Percentiles rank a stretch among this genome's conserved stretches.
phyloP scores from a whole-genome alignment of 805 yeast genomes.

The Wickerhamiella nectarea region DNA sequence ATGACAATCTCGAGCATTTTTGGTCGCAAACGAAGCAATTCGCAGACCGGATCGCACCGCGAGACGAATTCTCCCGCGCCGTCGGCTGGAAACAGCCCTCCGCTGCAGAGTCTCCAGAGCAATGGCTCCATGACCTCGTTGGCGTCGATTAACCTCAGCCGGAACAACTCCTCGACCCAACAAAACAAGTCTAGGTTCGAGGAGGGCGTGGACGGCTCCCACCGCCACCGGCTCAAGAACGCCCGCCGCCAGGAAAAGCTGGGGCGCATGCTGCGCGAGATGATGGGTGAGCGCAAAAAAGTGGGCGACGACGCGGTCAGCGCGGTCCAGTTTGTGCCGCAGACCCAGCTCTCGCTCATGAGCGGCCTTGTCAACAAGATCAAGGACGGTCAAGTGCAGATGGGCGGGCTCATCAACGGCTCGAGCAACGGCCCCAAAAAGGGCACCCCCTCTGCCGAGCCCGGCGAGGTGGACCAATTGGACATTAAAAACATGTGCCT shows the following conservation, averaged over 20 bases:
- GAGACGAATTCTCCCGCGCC: not conserved
- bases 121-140: conserved; percentile 8
- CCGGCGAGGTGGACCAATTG: not conserved
- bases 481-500: conserved; percentile 31
- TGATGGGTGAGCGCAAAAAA: conserved; percentile 28
- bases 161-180: not conserved
- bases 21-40: conserved; percentile 8
- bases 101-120: conserved; percentile 5
- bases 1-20: conserved; percentile 9
- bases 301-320: conserved; percentile 24
- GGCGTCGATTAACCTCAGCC: conserved; percentile 1
- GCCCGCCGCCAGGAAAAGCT: conserved; percentile 38
- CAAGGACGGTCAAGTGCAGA: conserved; percentile 27
- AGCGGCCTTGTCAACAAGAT: conserved; percentile 24
- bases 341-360: conserved; percentile 22
- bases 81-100: not conserved
- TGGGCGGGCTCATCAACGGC: conserved; percentile 23
- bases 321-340: conserved; percentile 20
- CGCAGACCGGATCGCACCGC: not conserved
- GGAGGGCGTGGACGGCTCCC: conserved; percentile 42
- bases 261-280: conserved; percentile 49
- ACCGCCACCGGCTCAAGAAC: conserved; percentile 64
- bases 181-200: conserved; percentile 15
- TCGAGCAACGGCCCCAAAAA: conserved; percentile 12
- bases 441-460: conserved; percentile 9